Conservation (phyloP, 306 rosid genomes). For the Rosa persica region DNA sequence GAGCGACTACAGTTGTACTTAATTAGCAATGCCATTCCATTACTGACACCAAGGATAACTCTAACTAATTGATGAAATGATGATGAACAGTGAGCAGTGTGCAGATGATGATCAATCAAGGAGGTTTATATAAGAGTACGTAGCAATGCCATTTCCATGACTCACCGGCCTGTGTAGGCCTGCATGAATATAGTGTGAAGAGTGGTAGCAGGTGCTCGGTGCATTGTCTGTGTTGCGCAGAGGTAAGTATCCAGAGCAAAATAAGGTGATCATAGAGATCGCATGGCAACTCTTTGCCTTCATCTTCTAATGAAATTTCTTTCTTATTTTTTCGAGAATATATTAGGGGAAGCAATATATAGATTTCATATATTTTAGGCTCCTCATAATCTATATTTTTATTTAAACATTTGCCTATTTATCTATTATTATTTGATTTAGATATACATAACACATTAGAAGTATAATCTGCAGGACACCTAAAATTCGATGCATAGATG, state of each 20-base stretch:
- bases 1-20: background rate
- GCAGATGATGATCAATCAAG: background rate
- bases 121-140: background rate
- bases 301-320: background rate
- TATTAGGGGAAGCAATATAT: no score
- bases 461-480: background rate
- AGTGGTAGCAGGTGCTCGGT: background rate
- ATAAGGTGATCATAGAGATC: background rate
- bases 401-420: no score
- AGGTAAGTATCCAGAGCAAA: no score
- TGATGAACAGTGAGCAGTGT: background rate
- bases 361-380: no score
- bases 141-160: background rate
- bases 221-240: no score
- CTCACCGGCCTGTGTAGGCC: background rate
- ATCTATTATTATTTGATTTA: no score
- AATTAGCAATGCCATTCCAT: background rate
- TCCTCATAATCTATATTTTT: no score
- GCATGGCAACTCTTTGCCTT: background rate
- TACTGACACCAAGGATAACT: background rate
- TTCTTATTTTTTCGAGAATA: background rate
- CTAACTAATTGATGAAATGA: background rate
- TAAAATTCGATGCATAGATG: background rate
- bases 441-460: no score
- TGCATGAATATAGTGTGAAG: no score